These are phyloP conservation scores for Eustoma russellianum DNA, from an alignment of 257 asterid species.

Conservation along the genomic window DNA sequence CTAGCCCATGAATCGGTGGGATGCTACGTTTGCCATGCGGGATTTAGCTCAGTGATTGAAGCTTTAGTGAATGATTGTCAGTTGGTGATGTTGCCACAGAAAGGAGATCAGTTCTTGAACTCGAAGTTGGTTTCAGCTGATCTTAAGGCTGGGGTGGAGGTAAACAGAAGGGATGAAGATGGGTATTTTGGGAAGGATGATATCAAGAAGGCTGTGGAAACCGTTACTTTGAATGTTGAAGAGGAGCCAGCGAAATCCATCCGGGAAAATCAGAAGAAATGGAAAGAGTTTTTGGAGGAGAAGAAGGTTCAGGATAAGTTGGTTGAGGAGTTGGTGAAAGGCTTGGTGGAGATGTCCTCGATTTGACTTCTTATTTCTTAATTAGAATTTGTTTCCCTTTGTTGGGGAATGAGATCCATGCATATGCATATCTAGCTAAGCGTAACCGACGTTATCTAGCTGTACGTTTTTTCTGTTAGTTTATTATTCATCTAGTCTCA, in stretches of 20 bases:
- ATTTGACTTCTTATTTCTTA: too few relatives aligned
- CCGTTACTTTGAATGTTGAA: conserved; percentile 13
- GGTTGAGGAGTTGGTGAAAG: conserved; percentile 24
- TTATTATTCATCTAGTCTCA: too few relatives aligned
- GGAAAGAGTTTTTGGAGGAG: conserved; percentile 37
- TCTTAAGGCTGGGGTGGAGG: conserved; percentile 43
- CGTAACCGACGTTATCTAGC: too few relatives aligned
- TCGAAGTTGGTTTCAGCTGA: conserved; percentile 35
- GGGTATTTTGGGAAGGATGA: conserved; percentile 35
- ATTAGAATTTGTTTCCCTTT: too few relatives aligned
- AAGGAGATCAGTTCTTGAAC: conserved; percentile 21
- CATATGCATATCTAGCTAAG: too few relatives aligned
- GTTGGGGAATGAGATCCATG: too few relatives aligned
- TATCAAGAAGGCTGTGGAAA: conserved; percentile 26
- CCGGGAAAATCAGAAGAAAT: conserved; percentile 28
- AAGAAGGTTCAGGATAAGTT: conserved; percentile 22
- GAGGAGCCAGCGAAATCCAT: conserved; percentile 18
- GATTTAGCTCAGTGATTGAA: conserved; percentile 47
- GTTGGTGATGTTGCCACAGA: conserved; percentile 30
- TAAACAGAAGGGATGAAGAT: conserved; percentile 44
- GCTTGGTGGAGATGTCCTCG: conserved; percentile 15
- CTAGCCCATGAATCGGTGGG: conserved; percentile 37
- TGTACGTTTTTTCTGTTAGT: too few relatives aligned
- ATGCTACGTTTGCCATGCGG: conserved; percentile 39
- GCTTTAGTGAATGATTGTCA: conserved; percentile 45